A percentile compares a stretch with the other conserved stretches of the same genome.
Evolutionary conservation across 1,139 yeast genomes (phyloP).

Genomic region (Suhomyces yuchorum): DNA sequence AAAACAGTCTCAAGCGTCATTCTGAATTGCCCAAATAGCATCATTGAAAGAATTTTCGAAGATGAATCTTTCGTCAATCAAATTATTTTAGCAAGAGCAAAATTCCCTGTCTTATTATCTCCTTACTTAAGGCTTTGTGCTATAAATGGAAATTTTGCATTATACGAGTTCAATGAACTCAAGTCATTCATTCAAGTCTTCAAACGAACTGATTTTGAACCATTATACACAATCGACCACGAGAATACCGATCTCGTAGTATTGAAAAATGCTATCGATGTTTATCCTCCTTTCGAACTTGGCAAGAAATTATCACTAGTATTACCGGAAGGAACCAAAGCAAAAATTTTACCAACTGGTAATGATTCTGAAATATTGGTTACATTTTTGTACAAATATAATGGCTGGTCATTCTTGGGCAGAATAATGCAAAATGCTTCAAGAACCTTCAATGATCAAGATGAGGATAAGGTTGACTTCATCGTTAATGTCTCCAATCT

Average conservation of each 20-base stretch:
- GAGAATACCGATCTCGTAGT: conserved; percentile 54
- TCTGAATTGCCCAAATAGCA: conserved; percentile 54
- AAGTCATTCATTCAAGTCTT: conserved; percentile 59
- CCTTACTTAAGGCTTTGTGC: conserved; percentile 66
- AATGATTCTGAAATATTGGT: conserved; percentile 52
- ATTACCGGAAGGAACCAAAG: conserved; percentile 61
- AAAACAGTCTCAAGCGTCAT: conserved; percentile 53
- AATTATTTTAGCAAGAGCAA: conserved; percentile 65
- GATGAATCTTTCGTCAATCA: conserved; percentile 56
- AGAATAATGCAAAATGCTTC: conserved; percentile 69
- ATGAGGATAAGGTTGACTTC: conserved; percentile 38
- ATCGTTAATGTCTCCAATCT: conserved; percentile 55
- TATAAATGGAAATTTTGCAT: conserved; percentile 67
- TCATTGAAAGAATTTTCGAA: conserved; percentile 60
- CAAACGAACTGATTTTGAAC: conserved; percentile 37
- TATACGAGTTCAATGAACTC: conserved; percentile 59
- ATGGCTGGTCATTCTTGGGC: conserved; percentile 88
- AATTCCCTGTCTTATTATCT: conserved; percentile 68
- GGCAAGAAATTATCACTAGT: conserved; percentile 47
- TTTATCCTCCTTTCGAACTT: conserved; percentile 54
- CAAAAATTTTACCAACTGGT: conserved; percentile 60
- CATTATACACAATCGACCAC: conserved; percentile 50
- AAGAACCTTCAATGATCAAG: conserved; percentile 36
- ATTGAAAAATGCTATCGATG: conserved; percentile 41
- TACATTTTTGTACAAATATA: conserved; percentile 70